Base-by-base conservation (phyloP, 208 protist species). In the Leishmania braziliensis region DNA sequence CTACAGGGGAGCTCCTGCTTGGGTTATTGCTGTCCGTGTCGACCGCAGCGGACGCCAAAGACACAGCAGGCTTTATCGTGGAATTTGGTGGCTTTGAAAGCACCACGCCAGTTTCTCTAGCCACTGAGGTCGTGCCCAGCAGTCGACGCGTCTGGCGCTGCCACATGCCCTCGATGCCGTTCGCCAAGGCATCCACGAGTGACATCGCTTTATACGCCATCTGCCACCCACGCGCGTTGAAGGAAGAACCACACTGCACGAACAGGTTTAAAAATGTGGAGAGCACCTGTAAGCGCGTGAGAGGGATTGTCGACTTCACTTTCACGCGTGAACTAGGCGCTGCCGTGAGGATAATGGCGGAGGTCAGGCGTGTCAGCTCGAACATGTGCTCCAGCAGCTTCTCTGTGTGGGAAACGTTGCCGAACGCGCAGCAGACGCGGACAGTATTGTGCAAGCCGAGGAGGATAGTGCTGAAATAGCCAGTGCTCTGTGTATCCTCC, bases 111-210 rank as follows among this genome's bases (percentile, higher is more conserved):
- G 73, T 82, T 58, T 86, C 82, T 12, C 60, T 73, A n/a, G 78
- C 33, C 14, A 33, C 36, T 20, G 51, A 0, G 5, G 58, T 43
- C 46, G 82, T 65, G 14, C 73, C 65, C 56, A 77, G 78, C 39
- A 86, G 77, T 60, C 82, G 77, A 16, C 73, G 75, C 60, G 81
- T 76, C 76, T 92, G 89, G 62, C 92, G 87, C 66, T 79, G 81
- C 87, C 91, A 97, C 82, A 95, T 78, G 23, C 94, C 92, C 63
- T 97, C 92, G 0, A 92, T 82, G 29, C 94, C 94, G 77, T 97
- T 97, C 2, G 91, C 92, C 62, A 95, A 80, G 10, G 90, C 87
- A 73, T 97, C 94, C 20, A 97, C 69, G 5, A 97, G 82, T 6
- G 94, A 97, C 33, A 97, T 77, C 3, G 82, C 84, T 23, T 83